A percentile compares a stretch with the other conserved stretches of the same genome.
Conservation (phyloP, 1,284 basidiomycete species). For the Sporisorium exsertum region DNA sequence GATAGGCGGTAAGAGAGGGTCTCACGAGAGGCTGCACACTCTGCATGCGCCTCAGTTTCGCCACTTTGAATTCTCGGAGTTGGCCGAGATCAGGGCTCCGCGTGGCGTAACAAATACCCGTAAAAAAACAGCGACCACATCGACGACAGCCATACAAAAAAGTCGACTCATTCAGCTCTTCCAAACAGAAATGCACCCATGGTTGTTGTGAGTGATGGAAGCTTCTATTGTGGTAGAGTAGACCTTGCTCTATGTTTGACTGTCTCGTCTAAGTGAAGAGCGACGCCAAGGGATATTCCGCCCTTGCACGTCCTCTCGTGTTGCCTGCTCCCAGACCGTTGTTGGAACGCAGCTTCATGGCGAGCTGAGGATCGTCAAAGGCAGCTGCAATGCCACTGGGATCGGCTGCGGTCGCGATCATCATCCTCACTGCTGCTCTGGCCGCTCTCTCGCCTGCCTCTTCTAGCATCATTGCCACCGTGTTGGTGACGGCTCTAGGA, state of each 20-base stretch:
- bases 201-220: background rate
- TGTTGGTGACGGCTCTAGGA: slow-evolving; percentile 27
- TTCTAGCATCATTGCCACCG: slow-evolving; percentile 39
- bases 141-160: background rate
- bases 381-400: slow-evolving; percentile 47
- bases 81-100: slow-evolving; percentile 18
- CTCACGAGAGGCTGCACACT: background rate
- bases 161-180: background rate
- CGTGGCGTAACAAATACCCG: slow-evolving; percentile 10
- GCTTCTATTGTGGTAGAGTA: slow-evolving; percentile 1
- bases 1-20: no score
- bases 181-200: background rate
- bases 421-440: slow-evolving; percentile 40
- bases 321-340: slow-evolving; percentile 34
- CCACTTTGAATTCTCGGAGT: slow-evolving; percentile 27
- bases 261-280: slow-evolving; percentile 27
- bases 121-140: background rate
- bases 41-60: slow-evolving; percentile 14
- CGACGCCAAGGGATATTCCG: slow-evolving; percentile 45
- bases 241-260: background rate
- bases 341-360: slow-evolving; percentile 32
- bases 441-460: slow-evolving; percentile 46
- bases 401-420: slow-evolving; percentile 44
- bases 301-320: slow-evolving; percentile 32
- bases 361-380: slow-evolving; percentile 46